These are phyloP conservation scores for Schizonepeta tenuifolia DNA, from an alignment of 257 asterid species.

Conservation along the genomic window DNA sequence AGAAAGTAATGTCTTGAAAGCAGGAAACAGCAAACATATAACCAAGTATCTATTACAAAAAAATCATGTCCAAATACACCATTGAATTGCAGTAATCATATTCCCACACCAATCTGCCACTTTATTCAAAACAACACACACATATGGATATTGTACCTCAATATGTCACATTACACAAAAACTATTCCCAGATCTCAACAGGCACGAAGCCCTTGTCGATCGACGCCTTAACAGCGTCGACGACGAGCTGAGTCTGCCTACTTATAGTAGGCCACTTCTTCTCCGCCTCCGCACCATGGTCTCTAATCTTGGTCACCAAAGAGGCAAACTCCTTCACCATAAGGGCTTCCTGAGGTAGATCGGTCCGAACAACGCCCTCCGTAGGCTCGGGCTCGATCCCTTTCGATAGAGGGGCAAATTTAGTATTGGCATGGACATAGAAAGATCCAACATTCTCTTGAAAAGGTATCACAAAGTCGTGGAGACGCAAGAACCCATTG, in stretches of 20 bases:
- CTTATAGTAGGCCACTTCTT: conserved; percentile 63
- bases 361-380: conserved; percentile 48
- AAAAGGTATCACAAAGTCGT: conserved; percentile 61
- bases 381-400: conserved; percentile 51
- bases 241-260: conserved; percentile 64
- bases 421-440: conserved; percentile 35
- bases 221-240: conserved; percentile 72
- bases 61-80: too few relatives aligned
- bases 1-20: too few relatives aligned
- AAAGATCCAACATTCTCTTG: conserved; percentile 58
- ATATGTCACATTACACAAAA: not conserved
- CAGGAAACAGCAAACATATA: too few relatives aligned
- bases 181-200: conserved; percentile 42
- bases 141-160: too few relatives aligned
- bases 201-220: conserved; percentile 61
- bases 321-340: conserved; percentile 73
- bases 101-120: too few relatives aligned
- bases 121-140: too few relatives aligned
- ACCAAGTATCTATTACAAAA: too few relatives aligned
- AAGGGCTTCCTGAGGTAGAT: conserved; percentile 68
- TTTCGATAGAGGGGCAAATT: conserved; percentile 37
- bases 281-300: conserved; percentile 47
- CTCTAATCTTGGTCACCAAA: conserved; percentile 46
- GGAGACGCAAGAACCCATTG: conserved; percentile 54
- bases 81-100: too few relatives aligned